These are phyloP conservation scores for Danielia reshetovae DNA, from an alignment of 805 yeast genomes.

Conservation along the genomic window DNA sequence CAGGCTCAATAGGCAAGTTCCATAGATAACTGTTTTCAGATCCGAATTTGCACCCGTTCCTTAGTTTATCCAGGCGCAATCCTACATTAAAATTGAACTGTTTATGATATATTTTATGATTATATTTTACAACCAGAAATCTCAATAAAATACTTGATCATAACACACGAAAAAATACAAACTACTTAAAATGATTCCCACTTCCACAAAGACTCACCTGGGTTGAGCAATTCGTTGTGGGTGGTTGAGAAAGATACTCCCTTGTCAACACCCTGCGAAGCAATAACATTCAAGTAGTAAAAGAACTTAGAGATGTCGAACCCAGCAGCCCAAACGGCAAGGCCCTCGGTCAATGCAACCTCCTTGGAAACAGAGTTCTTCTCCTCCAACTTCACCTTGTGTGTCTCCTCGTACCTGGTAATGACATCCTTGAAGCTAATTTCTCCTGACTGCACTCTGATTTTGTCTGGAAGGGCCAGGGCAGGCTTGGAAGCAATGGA, in stretches of 20 bases:
- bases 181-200: no score
- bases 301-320: constrained; percentile 30
- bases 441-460: constrained; percentile 41
- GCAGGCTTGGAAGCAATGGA: constrained; percentile 30
- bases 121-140: no score
- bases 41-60: no score
- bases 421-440: constrained; percentile 37
- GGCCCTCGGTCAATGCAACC: constrained; percentile 27
- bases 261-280: constrained; percentile 37
- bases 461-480: constrained; percentile 37
- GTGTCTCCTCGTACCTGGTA: constrained; percentile 36
- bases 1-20: no score
- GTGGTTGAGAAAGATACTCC: constrained; percentile 32
- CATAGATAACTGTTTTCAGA: no score
- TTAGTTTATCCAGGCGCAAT: no score
- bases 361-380: constrained; percentile 20
- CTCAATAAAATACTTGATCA: no score
- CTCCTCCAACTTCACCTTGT: constrained; percentile 27
- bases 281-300: constrained; percentile 27
- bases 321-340: constrained; percentile 22
- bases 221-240: constrained; percentile 44
- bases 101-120: no score
- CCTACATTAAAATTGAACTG: no score
- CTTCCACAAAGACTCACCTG: constrained; percentile 40
- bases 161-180: no score